phyloP scores from a whole-genome alignment of 352 stramenopile genomes.

The Pythium sukuiense region DNA sequence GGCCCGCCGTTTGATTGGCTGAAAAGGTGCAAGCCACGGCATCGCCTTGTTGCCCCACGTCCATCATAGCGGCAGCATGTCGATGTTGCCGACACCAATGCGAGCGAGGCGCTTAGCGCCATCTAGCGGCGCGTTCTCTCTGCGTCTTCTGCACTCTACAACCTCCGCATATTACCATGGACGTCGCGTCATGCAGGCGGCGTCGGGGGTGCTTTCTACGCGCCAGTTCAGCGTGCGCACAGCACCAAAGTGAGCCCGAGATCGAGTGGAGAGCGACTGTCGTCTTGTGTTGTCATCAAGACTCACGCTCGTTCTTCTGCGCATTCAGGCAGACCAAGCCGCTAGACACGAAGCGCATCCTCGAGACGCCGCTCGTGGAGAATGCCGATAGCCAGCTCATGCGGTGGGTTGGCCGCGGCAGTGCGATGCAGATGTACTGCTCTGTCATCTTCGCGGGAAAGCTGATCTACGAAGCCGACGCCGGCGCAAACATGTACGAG shows the following conservation, averaged over 20 bases:
- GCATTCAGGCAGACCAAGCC: slow-evolving; percentile 10
- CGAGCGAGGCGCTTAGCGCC: not conserved
- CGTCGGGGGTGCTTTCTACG: not conserved
- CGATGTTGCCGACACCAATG: not conserved
- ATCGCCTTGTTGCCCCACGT: not conserved
- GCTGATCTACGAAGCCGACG: slow-evolving; percentile 59
- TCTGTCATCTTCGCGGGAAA: slow-evolving; percentile 60
- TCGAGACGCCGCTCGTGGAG: slow-evolving; percentile 54
- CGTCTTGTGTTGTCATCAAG: not conserved
- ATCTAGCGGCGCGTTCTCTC: not conserved
- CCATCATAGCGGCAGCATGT: not conserved
- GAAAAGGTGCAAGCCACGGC: not conserved
- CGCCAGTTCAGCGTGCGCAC: slow-evolving; percentile 8
- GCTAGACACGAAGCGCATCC: slow-evolving; percentile 37
- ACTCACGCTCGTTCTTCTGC: not conserved
- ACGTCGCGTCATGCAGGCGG: not conserved
- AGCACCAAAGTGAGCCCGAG: slow-evolving; percentile 5
- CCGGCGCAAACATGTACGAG: slow-evolving; percentile 52
- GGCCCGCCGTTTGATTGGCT: slow-evolving; percentile 7
- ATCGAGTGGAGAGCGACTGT: not conserved
- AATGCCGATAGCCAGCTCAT: slow-evolving; percentile 52
- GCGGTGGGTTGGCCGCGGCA: slow-evolving; percentile 59
- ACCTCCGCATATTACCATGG: not conserved
- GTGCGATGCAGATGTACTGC: slow-evolving; percentile 76
- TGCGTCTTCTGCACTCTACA: not conserved